Evolutionary conservation across 225 moss, liverwort and hornwort species (phyloP), one percentile per base, ranked within the genome.

Genomic region (Climacium dendroides): DNA sequence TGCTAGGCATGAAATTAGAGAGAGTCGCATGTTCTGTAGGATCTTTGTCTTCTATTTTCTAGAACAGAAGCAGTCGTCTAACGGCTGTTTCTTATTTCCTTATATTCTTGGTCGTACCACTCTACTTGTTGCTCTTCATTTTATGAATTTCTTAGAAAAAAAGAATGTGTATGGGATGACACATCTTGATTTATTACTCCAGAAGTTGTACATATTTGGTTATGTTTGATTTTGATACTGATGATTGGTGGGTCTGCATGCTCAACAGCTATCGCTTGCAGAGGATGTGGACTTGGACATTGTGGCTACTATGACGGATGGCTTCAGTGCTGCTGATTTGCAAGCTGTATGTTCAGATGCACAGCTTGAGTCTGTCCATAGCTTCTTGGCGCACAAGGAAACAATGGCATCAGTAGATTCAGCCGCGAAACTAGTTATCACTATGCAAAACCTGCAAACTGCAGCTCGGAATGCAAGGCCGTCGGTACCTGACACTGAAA

Each of bases 271-370:
- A 72, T 92, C 92, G 23, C 83, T 97, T 76, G 95, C 95, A 89
- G 92, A 94, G 47, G 96, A 97, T 91, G 94, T 99, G 85, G 88
- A 99, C 86, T 90, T 99, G 92, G 92, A 94, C 85, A 43, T 79
- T 66, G 91, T 99, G 88, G 99, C 97, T 79, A 90, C 94, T 45
- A 80, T 95, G 85, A 97, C 99, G 43, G 96, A 95, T 65, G 97
- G 96, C 61, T 99, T 97, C 58, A 99, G 99, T 90, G 94, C 95
- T 91, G 99, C 97, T 80, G 99, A 99, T 93, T 90, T 99, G 93
- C 99, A 96, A 95, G 99, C 97, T 77, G 91, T 99, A 61, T 96
- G 97, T 83, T 97, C 99, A 64, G 99, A 99, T 90, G 97, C 99
- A 37, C 99, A 99, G 85, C 90, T 99, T 66, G 97, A 97, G 63